Conservation (phyloP, 441 rosid species). For the Jatropha multifida region DNA sequence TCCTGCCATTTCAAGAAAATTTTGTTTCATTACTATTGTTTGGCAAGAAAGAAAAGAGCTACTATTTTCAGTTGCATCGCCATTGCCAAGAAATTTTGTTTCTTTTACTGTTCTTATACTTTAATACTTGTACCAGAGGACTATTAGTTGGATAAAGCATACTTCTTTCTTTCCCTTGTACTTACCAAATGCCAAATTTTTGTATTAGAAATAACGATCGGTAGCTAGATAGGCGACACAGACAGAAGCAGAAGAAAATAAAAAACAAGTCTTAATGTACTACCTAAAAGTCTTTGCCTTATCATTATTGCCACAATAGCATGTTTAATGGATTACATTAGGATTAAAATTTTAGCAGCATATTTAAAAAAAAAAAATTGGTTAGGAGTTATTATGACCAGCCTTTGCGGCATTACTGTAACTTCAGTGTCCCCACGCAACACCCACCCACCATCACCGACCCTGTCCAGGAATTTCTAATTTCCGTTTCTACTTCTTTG, state of each 20-base stretch:
- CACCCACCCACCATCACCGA: neutral
- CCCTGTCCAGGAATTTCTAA: neutral
- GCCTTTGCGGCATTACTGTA: no score
- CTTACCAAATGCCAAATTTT: neutral
- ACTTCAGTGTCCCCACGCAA: neutral
- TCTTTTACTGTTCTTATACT: no score
- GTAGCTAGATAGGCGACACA: no score
- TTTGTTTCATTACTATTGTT: neutral
- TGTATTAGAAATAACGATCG: slow-evolving; percentile 4
- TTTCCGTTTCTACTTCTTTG: neutral
- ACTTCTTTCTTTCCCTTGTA: neutral
- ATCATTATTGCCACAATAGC: neutral
- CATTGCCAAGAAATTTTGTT: no score
- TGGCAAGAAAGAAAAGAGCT: neutral
- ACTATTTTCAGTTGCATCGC: neutral
- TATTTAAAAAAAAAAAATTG: no score
- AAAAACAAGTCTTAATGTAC: no score
- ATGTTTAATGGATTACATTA: no score
- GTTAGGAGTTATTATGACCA: no score
- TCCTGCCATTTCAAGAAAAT: neutral
- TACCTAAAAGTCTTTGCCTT: slow-evolving; percentile 13
- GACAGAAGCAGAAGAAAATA: neutral
- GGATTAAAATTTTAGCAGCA: no score
- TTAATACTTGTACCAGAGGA: no score
- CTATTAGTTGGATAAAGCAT: neutral